Evolutionary conservation across 1,284 basidiomycete genomes (phyloP).

Genomic region (Agaricales sp.): DNA sequence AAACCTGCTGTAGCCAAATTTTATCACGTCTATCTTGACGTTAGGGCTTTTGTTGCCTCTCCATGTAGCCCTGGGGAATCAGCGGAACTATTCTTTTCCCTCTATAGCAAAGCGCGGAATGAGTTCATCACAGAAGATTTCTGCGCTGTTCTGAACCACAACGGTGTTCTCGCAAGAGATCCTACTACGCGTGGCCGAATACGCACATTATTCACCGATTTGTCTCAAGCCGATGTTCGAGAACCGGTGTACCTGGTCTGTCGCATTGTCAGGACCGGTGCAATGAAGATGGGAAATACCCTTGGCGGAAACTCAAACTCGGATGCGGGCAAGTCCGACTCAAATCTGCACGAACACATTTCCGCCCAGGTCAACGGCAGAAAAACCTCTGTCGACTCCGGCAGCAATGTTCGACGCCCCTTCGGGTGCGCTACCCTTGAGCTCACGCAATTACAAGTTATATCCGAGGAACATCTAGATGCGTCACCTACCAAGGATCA

Average conservation of each 20-base stretch:
- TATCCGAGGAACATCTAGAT: constrained; percentile 51
- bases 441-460: constrained; percentile 66
- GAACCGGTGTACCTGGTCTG: constrained; percentile 84
- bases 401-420: constrained; percentile 66
- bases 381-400: constrained; percentile 17
- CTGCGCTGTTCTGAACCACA: constrained; percentile 84
- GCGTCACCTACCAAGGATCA: constrained; percentile 61
- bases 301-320: constrained; percentile 38
- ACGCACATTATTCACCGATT: constrained; percentile 83
- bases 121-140: constrained; percentile 94
- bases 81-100: constrained; percentile 87
- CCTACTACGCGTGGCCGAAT: constrained; percentile 43
- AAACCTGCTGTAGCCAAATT: constrained; percentile 56
- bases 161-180: constrained; percentile 77
- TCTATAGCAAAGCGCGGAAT: constrained; percentile 78
- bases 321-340: constrained; percentile 33
- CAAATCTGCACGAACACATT: constrained; percentile 8
- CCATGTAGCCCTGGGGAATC: constrained; percentile 86
- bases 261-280: constrained; percentile 82
- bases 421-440: constrained; percentile 93
- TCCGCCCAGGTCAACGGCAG: background rate
- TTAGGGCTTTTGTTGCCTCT: constrained; percentile 86
- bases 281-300: constrained; percentile 64
- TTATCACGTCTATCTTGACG: constrained; percentile 83
- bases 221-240: constrained; percentile 78